phyloP scores from a whole-genome alignment of 306 rosid species.

The Acacia crassicarpa region DNA sequence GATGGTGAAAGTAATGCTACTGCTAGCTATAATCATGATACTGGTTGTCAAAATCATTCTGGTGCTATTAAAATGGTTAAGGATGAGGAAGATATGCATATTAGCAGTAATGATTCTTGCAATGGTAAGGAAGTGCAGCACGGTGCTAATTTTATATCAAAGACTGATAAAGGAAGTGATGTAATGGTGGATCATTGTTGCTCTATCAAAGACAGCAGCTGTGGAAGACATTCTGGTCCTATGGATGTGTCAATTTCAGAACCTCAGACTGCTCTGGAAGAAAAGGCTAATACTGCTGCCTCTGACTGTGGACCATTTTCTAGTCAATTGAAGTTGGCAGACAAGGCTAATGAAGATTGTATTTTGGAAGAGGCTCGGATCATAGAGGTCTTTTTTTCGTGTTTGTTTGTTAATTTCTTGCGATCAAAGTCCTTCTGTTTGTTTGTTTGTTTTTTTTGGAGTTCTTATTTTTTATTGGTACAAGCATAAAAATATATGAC shows the following conservation, averaged over 20 bases:
- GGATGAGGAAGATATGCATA: conserved; percentile 44
- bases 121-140: conserved; percentile 39
- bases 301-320: conserved; percentile 41
- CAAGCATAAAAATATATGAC: conserved; percentile 25
- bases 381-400: conserved; percentile 56
- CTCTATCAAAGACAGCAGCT: conserved; percentile 37
- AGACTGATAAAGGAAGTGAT: conserved; percentile 41
- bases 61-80: conserved; percentile 31
- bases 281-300: conserved; percentile 37
- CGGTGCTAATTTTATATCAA: conserved; percentile 30
- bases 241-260: conserved; percentile 36
- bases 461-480: not conserved
- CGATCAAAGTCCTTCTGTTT: conserved; percentile 18
- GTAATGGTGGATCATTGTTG: conserved; percentile 34
- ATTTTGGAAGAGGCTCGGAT: conserved; percentile 73
- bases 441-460: conserved; percentile 9
- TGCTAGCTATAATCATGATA: conserved; percentile 35
- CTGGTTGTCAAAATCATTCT: conserved; percentile 48
- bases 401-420: not conserved
- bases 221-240: conserved; percentile 3
- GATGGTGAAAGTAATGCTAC: conserved; percentile 37
- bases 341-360: conserved; percentile 73
- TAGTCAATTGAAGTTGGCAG: conserved; percentile 41
- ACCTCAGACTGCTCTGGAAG: conserved; percentile 34
- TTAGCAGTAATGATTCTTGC: conserved; percentile 35